Evolutionary conservation across 2,329 filamentous ascomycete genomes (phyloP).

Genomic region (Magnaporthiopsis incrustans): DNA sequence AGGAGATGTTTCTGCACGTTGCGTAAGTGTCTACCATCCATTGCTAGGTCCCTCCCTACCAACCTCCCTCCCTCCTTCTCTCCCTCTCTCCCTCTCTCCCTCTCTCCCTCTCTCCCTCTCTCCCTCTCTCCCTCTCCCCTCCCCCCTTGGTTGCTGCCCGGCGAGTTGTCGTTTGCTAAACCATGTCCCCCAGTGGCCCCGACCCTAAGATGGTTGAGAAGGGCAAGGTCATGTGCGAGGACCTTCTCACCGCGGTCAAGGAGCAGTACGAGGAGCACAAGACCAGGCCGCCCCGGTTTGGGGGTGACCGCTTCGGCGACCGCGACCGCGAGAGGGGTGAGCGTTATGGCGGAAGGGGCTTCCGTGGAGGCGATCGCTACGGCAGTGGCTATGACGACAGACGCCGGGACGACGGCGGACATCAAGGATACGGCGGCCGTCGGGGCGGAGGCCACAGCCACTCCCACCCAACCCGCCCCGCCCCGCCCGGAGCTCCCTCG

Average conservation of each 20-base stretch:
- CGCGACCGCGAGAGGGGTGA: slow-evolving; percentile 21
- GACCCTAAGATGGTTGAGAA: slow-evolving; percentile 78
- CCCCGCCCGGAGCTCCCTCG: slow-evolving; percentile 1
- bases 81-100: too few relatives aligned
- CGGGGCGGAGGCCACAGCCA: slow-evolving; percentile 2
- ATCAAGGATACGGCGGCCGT: slow-evolving; percentile 2
- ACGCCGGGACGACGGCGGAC: not conserved
- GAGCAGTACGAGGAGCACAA: slow-evolving; percentile 91
- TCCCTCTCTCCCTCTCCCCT: not conserved
- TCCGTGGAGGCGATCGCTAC: not conserved
- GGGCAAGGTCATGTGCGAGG: slow-evolving; percentile 82
- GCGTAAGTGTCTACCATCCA: slow-evolving; percentile 51
- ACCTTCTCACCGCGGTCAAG: slow-evolving; percentile 78
- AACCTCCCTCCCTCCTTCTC: too few relatives aligned
- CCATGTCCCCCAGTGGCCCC: slow-evolving; percentile 55
- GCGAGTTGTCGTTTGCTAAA: not conserved
- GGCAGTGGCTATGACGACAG: slow-evolving; percentile 2
- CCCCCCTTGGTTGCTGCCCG: too few relatives aligned
- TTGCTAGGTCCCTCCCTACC: not conserved
- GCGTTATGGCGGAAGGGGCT: not conserved
- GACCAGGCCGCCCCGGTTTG: slow-evolving; percentile 64
- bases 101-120: too few relatives aligned
- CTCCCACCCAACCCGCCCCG: not conserved
- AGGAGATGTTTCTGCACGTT: slow-evolving; percentile 94
- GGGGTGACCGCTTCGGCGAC: slow-evolving; percentile 38